Evolutionary conservation across 2,329 filamentous ascomycete genomes (phyloP), one percentile per base, ranked within the genome.

Genomic region (Fusarium sp.): DNA sequence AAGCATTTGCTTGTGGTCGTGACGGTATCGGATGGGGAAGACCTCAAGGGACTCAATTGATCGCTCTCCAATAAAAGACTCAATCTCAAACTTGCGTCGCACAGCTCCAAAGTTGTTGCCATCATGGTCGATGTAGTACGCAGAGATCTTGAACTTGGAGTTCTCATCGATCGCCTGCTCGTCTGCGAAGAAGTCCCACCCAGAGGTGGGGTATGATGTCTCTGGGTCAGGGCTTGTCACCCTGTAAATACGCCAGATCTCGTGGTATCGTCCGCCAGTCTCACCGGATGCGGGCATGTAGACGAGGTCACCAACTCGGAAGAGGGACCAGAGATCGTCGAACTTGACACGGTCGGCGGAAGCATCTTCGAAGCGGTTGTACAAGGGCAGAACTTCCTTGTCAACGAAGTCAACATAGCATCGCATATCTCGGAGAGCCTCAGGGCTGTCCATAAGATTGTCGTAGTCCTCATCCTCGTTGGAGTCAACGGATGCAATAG

Each of bases 361-460:
- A 10, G 58, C 76, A 7, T 73, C 75, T 5, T 75, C 71, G 37
- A 75, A 76, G 5, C 62, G 62, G 14, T 63, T 55, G 53, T 79
- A 74, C 2, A 80, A 60, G 5, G 79, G 80, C 71, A 83, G 76
- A 26, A 83, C 69, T 41, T 81, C 78, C 20, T 78, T 71, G 40
- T 83, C 80, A n/a, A 82, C 68, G 52, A 83, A 83, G 33, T 81
- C 68, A 46, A 83, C 78, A 39, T 82, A 83, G 75, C 77, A 79
- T 15, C 79, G 74, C 76, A 83, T 80, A 59, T 83, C 79, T 3
- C 75, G 68, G 17, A 82, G 71, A 1, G 79, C 79, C 53, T 81
- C 79, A 2, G 75, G 71, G 54, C 76, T 79, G 49, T 81, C 76
- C 77, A 80, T 80, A 52, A 79, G 68, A 4, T 67, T 63, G 30